Evolutionary conservation across 139 green algal genomes (phyloP).

Genomic region (Trebouxia sp.): DNA sequence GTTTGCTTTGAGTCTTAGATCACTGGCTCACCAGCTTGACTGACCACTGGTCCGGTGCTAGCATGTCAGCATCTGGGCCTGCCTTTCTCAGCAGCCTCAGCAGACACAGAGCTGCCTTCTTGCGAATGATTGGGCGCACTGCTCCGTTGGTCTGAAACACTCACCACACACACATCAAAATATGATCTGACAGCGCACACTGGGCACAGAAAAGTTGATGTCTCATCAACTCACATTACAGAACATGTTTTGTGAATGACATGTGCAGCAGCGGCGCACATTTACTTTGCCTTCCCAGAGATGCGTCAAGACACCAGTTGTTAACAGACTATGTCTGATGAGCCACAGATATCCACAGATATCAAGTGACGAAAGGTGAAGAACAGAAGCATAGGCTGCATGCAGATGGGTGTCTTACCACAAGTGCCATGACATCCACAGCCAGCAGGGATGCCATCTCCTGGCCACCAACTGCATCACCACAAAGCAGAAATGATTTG

Average conservation of each 20-base stretch:
- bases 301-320: no score
- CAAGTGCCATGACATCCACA: constrained; percentile 88
- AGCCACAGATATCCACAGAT: no score
- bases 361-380: background rate
- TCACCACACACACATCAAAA: background rate
- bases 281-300: no score
- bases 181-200: no score
- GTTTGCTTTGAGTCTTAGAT: background rate
- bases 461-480: constrained; percentile 85
- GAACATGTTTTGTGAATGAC: no score
- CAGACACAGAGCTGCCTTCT: constrained; percentile 96
- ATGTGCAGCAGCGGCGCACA: background rate
- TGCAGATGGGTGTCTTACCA: constrained; percentile 64
- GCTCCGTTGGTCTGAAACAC: constrained; percentile 67
- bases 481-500: background rate
- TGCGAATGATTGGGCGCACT: constrained; percentile 85
- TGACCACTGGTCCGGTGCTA: constrained; percentile 62
- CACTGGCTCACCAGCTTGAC: constrained; percentile 50
- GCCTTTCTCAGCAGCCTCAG: constrained; percentile 93
- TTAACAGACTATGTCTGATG: no score
- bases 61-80: constrained; percentile 62
- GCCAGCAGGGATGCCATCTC: constrained; percentile 95
- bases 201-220: no score
- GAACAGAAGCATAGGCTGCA: background rate
- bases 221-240: no score